phyloP scores from a whole-genome alignment of 352 stramenopile genomes.

The Phytophthora sp. region DNA sequence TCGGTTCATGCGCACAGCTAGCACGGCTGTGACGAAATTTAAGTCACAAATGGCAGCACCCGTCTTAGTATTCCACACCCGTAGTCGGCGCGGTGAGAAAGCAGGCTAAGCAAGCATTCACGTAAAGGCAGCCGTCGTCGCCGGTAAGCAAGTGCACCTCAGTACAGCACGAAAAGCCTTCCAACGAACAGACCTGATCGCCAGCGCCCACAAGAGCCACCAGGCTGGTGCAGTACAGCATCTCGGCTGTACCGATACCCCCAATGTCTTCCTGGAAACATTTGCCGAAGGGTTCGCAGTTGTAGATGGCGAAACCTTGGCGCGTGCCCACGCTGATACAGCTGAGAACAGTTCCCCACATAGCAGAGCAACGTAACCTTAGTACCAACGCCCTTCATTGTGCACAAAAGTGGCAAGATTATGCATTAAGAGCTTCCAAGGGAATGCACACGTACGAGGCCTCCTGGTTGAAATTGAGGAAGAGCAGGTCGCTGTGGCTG shows the following conservation, averaged over 20 bases:
- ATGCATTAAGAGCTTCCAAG: not conserved
- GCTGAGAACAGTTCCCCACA: slow-evolving; percentile 39
- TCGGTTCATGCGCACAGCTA: slow-evolving; percentile 92
- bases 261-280: slow-evolving; percentile 89
- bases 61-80: slow-evolving; percentile 94
- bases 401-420: not conserved
- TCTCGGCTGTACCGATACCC: slow-evolving; percentile 91
- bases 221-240: slow-evolving; percentile 94
- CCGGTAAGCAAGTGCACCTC: not conserved
- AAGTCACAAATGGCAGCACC: slow-evolving; percentile 90
- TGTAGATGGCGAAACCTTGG: slow-evolving; percentile 91
- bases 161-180: not conserved
- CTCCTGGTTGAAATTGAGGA: slow-evolving; percentile 93
- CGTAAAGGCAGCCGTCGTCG: slow-evolving; percentile 1
- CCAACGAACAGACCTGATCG: slow-evolving; percentile 69
- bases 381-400: not conserved
- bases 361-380: not conserved
- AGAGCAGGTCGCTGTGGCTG: slow-evolving; percentile 75
- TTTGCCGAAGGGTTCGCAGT: slow-evolving; percentile 91
- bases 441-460: slow-evolving; percentile 64
- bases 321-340: slow-evolving; percentile 92
- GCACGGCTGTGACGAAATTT: slow-evolving; percentile 91
- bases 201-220: slow-evolving; percentile 92
- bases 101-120: slow-evolving; percentile 60
- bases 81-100: slow-evolving; percentile 90